A percentile compares a stretch with the other conserved stretches of the same genome.
These are phyloP conservation scores for Flaveria sonorensis DNA, from an alignment of 129 eudicot species.

Conservation along the genomic window DNA sequence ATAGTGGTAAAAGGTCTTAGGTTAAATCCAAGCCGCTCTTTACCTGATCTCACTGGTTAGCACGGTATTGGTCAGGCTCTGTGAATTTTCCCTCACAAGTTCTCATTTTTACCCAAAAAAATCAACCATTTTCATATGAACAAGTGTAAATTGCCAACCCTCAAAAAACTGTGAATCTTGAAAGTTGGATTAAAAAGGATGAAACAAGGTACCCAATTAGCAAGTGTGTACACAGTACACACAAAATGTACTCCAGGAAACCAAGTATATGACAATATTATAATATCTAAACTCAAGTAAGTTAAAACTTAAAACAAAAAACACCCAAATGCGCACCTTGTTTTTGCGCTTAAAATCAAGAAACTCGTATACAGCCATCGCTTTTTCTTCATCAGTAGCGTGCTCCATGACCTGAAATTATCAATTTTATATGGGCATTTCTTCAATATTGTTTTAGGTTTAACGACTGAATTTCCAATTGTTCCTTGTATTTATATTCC, in stretches of 20 bases:
- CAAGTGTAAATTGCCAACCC: neutral
- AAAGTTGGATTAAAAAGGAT: neutral
- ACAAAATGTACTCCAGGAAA: neutral
- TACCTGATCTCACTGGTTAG: neutral
- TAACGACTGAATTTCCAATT: neutral
- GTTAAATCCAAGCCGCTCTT: too few relatives aligned
- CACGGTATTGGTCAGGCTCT: neutral
- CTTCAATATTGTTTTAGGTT: slow-evolving; percentile 9
- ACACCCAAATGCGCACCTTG: slow-evolving; percentile 51
- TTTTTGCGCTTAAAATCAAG: slow-evolving; percentile 97
- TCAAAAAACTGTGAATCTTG: neutral
- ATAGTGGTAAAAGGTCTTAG: too few relatives aligned
- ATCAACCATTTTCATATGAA: neutral
- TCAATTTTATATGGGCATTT: slow-evolving; percentile 6
- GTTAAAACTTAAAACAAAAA: neutral
- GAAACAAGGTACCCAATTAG: neutral
- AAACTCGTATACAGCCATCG: slow-evolving; percentile 82
- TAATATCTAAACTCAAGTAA: slow-evolving; percentile 5
- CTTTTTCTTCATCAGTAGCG: slow-evolving; percentile 78
- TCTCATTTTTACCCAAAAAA: neutral
- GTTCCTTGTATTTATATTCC: slow-evolving; percentile 3
- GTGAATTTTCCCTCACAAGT: neutral
- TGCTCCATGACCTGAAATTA: slow-evolving; percentile 88
- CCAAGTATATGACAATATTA: neutral
- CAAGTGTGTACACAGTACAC: neutral